Conservation (phyloP, 2,329 filamentous ascomycete genomes). For the Fusarium devonianum region DNA sequence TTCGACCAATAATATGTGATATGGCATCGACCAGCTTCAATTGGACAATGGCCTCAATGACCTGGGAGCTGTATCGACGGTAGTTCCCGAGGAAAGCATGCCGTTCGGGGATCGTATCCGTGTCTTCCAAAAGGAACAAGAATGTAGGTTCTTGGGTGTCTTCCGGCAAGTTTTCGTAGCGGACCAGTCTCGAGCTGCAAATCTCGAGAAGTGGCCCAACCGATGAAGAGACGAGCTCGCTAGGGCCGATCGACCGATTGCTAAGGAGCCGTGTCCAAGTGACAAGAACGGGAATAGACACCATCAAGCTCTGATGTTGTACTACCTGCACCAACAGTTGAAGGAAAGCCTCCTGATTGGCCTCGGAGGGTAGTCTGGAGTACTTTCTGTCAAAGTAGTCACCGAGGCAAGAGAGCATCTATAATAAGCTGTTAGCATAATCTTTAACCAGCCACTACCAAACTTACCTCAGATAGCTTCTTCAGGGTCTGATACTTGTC, state of each 20-base stretch:
- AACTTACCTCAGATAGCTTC: conserved; percentile 85
- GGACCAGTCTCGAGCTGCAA: conserved; percentile 82
- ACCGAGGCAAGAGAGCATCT: conserved; percentile 86
- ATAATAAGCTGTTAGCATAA: background rate
- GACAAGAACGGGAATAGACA: conserved; percentile 91
- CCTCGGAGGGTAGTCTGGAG: conserved; percentile 66
- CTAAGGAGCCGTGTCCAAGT: conserved; percentile 86
- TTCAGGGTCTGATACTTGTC: conserved; percentile 92
- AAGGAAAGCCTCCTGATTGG: conserved; percentile 77
- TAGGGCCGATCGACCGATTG: conserved; percentile 70
- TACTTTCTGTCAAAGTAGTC: conserved; percentile 84
- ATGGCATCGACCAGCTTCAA: conserved; percentile 85
- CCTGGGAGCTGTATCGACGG: conserved; percentile 83
- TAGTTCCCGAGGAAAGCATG: conserved; percentile 98
- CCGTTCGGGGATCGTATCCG: conserved; percentile 90
- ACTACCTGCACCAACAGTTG: conserved; percentile 80
- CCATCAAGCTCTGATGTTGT: conserved; percentile 84
- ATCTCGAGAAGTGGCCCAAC: conserved; percentile 81
- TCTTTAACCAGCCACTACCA: background rate
- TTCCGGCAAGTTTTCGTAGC: conserved; percentile 86
- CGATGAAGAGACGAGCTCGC: conserved; percentile 67
- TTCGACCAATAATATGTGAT: conserved; percentile 81
- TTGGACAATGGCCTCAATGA: conserved; percentile 87
- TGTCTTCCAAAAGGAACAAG: conserved; percentile 87
- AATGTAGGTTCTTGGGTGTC: conserved; percentile 82